phyloP scores from a whole-genome alignment of 2,329 filamentous ascomycete species.

The Didymella pomorum region DNA sequence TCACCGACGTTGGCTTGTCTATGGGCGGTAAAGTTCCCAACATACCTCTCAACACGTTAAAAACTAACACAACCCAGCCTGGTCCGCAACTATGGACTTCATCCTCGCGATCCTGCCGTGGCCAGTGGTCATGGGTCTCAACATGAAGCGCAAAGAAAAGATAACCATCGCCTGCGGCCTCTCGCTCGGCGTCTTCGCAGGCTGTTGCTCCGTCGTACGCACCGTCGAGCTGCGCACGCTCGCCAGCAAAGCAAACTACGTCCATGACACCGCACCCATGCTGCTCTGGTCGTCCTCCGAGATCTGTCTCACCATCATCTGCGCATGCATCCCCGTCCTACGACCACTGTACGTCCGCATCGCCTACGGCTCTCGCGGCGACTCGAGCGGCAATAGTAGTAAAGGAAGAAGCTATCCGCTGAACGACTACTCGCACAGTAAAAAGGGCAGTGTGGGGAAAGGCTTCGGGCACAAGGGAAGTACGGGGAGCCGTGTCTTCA shows the following conservation, averaged over 20 bases:
- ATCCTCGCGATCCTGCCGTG: constrained; percentile 48
- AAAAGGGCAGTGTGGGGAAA: constrained; percentile 21
- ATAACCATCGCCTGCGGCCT: constrained; percentile 44
- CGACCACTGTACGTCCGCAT: constrained; percentile 53
- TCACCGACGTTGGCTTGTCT: constrained; percentile 37
- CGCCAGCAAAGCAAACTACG: constrained; percentile 41
- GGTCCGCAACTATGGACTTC: constrained; percentile 48
- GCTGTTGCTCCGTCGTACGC: constrained; percentile 43
- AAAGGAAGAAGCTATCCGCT: constrained; percentile 32
- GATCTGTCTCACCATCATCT: constrained; percentile 59
- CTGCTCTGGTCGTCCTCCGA: constrained; percentile 48
- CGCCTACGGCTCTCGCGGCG: constrained; percentile 31
- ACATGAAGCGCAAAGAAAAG: constrained; percentile 49
- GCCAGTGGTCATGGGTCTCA: constrained; percentile 44
- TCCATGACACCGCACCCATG: constrained; percentile 43
- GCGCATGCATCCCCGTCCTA: constrained; percentile 60
- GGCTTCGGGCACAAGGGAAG: constrained; percentile 9
- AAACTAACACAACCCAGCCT: constrained; percentile 29
- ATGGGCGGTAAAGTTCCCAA: constrained; percentile 32
- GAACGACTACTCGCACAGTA: constrained; percentile 27
- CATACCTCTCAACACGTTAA: neutral
- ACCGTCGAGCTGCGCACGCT: constrained; percentile 41
- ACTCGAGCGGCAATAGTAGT: constrained; percentile 26
- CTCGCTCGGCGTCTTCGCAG: constrained; percentile 44
- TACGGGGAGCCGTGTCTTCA: constrained; percentile 27